Evolutionary conservation across 1,284 basidiomycete species (phyloP).

Genomic region (Schizophyllum amplum): DNA sequence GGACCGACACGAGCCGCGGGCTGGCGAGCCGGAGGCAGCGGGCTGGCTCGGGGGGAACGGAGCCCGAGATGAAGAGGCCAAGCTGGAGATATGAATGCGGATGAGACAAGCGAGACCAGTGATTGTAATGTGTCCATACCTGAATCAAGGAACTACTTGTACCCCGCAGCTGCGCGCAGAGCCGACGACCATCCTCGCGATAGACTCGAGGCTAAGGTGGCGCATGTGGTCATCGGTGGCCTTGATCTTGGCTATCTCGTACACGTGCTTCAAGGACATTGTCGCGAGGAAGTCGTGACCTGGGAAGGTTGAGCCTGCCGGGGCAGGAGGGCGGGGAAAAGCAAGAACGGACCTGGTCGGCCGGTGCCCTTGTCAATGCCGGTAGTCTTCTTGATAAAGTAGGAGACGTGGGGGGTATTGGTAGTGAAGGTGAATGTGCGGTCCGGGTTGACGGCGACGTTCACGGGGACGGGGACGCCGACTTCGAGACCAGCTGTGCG

Average conservation of each 20-base stretch:
- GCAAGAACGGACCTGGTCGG: slow-evolving; percentile 33
- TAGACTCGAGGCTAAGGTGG: slow-evolving; percentile 76
- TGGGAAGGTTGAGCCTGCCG: neutral
- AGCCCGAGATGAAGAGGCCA: slow-evolving; percentile 3
- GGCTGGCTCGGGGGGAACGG: neutral
- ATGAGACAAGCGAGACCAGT: neutral
- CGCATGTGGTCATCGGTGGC: slow-evolving; percentile 82
- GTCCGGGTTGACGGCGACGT: slow-evolving; percentile 92
- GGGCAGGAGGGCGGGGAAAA: neutral
- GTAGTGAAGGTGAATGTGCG: slow-evolving; percentile 91
- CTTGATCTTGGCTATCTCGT: slow-evolving; percentile 99
- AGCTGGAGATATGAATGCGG: slow-evolving; percentile 3
- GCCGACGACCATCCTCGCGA: slow-evolving; percentile 83
- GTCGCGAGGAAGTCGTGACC: slow-evolving; percentile 74
- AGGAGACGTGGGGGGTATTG: slow-evolving; percentile 87
- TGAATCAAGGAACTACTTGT: slow-evolving; percentile 72
- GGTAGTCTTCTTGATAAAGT: slow-evolving; percentile 89
- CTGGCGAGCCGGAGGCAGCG: neutral
- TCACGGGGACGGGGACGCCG: slow-evolving; percentile 83
- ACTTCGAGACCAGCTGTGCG: slow-evolving; percentile 84
- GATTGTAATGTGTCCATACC: neutral
- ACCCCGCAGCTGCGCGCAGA: slow-evolving; percentile 82
- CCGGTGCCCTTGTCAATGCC: slow-evolving; percentile 87
- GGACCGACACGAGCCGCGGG: neutral
- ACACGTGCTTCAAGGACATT: slow-evolving; percentile 93